Evolutionary conservation across 1,284 basidiomycete genomes (phyloP).

Genomic region (Stygiomarasmius scandens): DNA sequence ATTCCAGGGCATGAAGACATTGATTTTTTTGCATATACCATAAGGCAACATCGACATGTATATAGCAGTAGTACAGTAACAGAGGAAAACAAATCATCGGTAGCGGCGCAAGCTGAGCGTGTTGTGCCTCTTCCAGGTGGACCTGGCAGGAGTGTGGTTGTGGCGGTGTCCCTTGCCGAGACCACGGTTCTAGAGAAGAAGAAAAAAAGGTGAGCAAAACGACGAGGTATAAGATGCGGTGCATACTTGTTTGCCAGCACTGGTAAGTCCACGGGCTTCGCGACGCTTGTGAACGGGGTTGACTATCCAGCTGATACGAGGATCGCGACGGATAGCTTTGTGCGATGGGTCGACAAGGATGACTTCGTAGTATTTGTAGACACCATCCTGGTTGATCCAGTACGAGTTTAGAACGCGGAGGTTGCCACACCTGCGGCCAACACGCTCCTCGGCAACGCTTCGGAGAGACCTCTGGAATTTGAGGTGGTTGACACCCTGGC

Average conservation of each 20-base stretch:
- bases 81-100: slow-evolving; percentile 85
- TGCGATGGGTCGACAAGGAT: slow-evolving; percentile 96
- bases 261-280: slow-evolving; percentile 96
- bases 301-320: slow-evolving; percentile 98
- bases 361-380: slow-evolving; percentile 99
- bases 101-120: slow-evolving; percentile 97
- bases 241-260: slow-evolving; percentile 90
- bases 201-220: slow-evolving; percentile 16
- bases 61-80: too few species aligned
- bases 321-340: slow-evolving; percentile 91
- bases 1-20: too few species aligned
- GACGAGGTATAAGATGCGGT: background rate
- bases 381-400: slow-evolving; percentile 99
- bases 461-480: slow-evolving; percentile 96
- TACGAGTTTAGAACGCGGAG: slow-evolving; percentile 97
- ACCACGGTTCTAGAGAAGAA: slow-evolving; percentile 78
- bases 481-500: slow-evolving; percentile 99
- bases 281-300: slow-evolving; percentile 99
- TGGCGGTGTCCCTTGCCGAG: slow-evolving; percentile 94
- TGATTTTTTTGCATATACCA: background rate
- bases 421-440: slow-evolving; percentile 95
- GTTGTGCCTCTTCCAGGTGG: slow-evolving; percentile 98
- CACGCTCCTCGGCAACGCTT: slow-evolving; percentile 97
- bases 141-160: slow-evolving; percentile 92
- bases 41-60: slow-evolving; percentile 16